Evolutionary conservation across 805 yeast genomes (phyloP), one percentile per base, ranked within the genome.

Genomic region (Ogataea nonfermentans): DNA sequence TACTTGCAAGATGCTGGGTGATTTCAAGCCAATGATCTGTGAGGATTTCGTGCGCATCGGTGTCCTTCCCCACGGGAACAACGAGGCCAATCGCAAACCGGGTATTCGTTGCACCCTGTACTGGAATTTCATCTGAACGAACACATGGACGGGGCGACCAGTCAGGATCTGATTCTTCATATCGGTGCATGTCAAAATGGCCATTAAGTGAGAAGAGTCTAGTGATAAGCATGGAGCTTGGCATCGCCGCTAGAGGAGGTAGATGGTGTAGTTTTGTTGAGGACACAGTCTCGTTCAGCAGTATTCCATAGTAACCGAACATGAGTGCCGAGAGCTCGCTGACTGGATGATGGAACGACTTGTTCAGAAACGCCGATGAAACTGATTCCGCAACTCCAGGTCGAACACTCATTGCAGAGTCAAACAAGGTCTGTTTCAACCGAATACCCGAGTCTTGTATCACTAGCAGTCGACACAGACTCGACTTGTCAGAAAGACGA

Each of bases 231-330:
- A 76, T 61, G 3, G 76, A 66, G 24, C 57, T 55, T 2, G 67
- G 60, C 52, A 59, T 59, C 19, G 62, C 60, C 16, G 66, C 60
- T 13, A 73, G 48, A 1, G 67, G 55, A 1, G 79, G 79, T 12
- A 76, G 54, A 30, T 62, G 47, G 53, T 76, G 80, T 2, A 76
- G 51, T 44, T 76, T 76, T 4, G 76, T 71, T 9, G 68, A 56
- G 15, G 66, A 55, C 13, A 63, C 61, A 12, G 63, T 56, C 40
- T 76, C 79, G 41, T 65, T 72, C 6, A 73, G 59, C 7, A 78
- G 75, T 23, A 76, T 59, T 0, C 81, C 81, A 38, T 55, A 53
- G 36, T 74, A 70, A 9, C 82, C 82, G 56, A 76, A 76, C 74
- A 76, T 73, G 47, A 67, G 73, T 40, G 71, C 72, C 19, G 73